Evolutionary conservation across 768 basidiomycete species (phyloP).

Genomic region (Terana coerulea): DNA sequence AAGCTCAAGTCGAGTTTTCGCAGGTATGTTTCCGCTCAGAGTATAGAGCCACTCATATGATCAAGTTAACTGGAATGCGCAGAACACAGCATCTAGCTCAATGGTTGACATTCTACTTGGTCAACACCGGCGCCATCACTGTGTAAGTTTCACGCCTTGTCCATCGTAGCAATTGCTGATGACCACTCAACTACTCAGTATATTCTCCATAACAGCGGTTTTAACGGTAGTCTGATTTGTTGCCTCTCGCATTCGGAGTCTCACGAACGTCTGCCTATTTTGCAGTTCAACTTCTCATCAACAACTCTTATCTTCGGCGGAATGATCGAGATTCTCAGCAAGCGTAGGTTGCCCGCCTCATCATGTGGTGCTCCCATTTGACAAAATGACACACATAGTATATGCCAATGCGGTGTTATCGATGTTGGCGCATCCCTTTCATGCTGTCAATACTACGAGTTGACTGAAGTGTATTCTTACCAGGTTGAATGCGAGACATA

Average conservation of each 20-base stretch:
- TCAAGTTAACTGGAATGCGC: background rate
- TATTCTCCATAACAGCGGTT: background rate
- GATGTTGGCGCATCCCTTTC: background rate
- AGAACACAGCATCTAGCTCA: background rate
- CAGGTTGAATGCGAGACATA: background rate
- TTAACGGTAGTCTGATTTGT: no score
- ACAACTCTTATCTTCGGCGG: background rate
- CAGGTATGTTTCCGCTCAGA: background rate
- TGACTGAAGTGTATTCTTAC: no score
- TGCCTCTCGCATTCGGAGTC: no score
- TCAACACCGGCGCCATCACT: background rate
- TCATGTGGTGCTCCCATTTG: background rate
- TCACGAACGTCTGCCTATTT: background rate
- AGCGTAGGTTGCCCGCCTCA: background rate
- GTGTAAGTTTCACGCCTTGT: background rate
- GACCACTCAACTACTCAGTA: background rate
- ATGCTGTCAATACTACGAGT: background rate
- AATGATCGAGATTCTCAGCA: background rate
- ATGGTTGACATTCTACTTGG: background rate
- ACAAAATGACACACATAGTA: background rate
- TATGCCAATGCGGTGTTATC: background rate
- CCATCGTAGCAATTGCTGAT: background rate
- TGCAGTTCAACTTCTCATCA: background rate
- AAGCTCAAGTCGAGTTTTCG: background rate
- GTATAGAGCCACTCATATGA: background rate